A percentile compares a stretch with the other conserved stretches of the same genome.
Evolutionary conservation across 768 basidiomycete genomes (phyloP).

Genomic region (Pleurotus platypus): DNA sequence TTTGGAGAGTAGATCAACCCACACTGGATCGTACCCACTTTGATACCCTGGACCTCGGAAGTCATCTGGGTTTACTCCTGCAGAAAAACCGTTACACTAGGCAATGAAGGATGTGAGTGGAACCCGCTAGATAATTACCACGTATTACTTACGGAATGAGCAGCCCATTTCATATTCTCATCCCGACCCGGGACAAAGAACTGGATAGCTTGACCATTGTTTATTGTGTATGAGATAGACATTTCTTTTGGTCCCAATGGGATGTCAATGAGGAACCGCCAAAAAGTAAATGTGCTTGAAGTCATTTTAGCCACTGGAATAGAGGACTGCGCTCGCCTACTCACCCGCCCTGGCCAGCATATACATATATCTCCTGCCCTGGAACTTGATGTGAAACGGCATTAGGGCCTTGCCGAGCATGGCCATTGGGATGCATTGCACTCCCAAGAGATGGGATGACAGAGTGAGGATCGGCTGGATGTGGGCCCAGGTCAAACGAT

Average conservation of each 20-base stretch:
- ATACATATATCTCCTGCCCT: conserved; percentile 75
- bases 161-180: conserved; percentile 90
- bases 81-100: conserved; percentile 85
- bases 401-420: conserved; percentile 25
- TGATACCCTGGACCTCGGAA: conserved; percentile 80
- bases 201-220: conserved; percentile 68
- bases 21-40: conserved; percentile 78
- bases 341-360: conserved; percentile 53
- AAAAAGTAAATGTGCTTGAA: conserved; percentile 83
- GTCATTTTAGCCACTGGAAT: too few species aligned
- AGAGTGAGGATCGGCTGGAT: conserved; percentile 72
- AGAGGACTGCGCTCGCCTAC: conserved; percentile 13
- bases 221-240: conserved; percentile 76
- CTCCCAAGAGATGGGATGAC: conserved; percentile 28
- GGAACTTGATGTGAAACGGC: conserved; percentile 37
- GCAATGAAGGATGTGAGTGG: background rate
- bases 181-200: conserved; percentile 80
- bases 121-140: background rate
- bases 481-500: conserved; percentile 61
- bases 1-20: conserved; percentile 86
- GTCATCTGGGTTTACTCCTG: conserved; percentile 86
- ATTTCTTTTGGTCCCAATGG: conserved; percentile 72
- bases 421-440: conserved; percentile 15
- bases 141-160: conserved; percentile 64
- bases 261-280: conserved; percentile 86